Evolutionary conservation across 2,329 filamentous ascomycete genomes (phyloP), one percentile per base, ranked within the genome.

Genomic region (Tolypocladium cylindrosporum): DNA sequence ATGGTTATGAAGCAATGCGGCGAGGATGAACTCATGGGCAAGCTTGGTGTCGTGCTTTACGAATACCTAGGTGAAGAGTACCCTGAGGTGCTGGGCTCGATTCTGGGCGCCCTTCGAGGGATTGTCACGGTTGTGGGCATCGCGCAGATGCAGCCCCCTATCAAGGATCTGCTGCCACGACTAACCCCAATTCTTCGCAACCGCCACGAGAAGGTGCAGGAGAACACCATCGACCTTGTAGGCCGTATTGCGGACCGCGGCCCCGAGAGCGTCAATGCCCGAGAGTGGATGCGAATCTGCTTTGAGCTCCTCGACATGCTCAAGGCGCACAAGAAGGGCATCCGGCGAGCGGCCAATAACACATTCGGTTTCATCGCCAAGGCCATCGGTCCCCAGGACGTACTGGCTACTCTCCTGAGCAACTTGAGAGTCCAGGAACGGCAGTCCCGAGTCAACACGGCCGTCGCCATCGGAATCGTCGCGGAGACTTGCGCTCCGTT

Each of bases 251-350:
- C 95, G 19, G 94, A 99, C 74, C 89, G 94, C 64, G 95, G 94
- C 1, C 92, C 94, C 1, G 94, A 99, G 74, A 93, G 89, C 62
- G 94, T 99, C 70, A 96, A 96, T 69, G 92, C 94, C 16, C 85
- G 94, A 68, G 94, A 99, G 75, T 99, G 94, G 94, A 99, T 99
- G 95, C 87, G 94, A 71, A 99, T 99, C 72, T 99, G 94, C 77
- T 99, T 99, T 74, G 94, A 99, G 77, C 80, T 99, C 57, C 85
- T 99, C 37, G 94, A 99, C 75, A 99, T 99, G 94, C 84, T 99
- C 68, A 99, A 99, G 76, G 94, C 94, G 8, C 94, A 99, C 80
- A 99, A 99, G 77, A 99, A 99, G 81, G 95, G 94, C 63, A 99
- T 99, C 65, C 89, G 94, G 63, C 88, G 94, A 73, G 94, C 94